Evolutionary conservation across 2,329 filamentous ascomycete species (phyloP).

Genomic region (Exophiala xenobiotica): DNA sequence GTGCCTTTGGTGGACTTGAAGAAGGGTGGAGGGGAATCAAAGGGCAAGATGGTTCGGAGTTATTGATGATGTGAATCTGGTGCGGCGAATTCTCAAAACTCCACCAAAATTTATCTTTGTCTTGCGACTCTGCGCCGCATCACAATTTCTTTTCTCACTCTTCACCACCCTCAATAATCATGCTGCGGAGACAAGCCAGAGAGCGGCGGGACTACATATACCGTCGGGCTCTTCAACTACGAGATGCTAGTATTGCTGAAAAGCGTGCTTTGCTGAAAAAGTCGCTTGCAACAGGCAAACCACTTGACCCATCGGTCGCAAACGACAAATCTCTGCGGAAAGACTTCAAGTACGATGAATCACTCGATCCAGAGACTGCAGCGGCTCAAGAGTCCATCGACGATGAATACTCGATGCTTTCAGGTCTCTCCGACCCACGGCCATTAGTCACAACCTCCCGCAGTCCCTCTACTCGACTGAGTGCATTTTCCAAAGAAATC

Average conservation of each 20-base stretch:
- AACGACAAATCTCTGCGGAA: conserved; percentile 80
- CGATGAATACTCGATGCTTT: conserved; percentile 87
- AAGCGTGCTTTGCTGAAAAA: conserved; percentile 84
- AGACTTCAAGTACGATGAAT: conserved; percentile 94
- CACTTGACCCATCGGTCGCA: conserved; percentile 75
- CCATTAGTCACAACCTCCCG: conserved; percentile 89
- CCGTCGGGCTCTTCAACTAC: conserved; percentile 78
- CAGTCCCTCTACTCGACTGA: conserved; percentile 78
- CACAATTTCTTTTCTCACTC: background rate
- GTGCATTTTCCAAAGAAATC: conserved; percentile 92
- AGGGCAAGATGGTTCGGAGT: background rate
- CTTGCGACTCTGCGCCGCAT: background rate
- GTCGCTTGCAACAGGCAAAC: conserved; percentile 84
- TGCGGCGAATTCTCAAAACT: conserved; percentile 16
- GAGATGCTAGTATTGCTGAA: conserved; percentile 88
- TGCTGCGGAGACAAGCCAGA: conserved; percentile 67
- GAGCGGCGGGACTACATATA: conserved; percentile 87
- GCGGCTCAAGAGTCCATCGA: conserved; percentile 78
- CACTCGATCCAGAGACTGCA: conserved; percentile 78
- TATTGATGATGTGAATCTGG: conserved; percentile 2
- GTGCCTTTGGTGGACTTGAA: background rate
- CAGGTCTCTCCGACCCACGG: conserved; percentile 85
- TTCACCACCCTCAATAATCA: conserved; percentile 2
- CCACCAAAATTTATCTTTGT: conserved; percentile 8
- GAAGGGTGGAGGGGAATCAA: conserved; percentile 2